Conservation (phyloP, 805 yeast species). For the Pichia californica region DNA sequence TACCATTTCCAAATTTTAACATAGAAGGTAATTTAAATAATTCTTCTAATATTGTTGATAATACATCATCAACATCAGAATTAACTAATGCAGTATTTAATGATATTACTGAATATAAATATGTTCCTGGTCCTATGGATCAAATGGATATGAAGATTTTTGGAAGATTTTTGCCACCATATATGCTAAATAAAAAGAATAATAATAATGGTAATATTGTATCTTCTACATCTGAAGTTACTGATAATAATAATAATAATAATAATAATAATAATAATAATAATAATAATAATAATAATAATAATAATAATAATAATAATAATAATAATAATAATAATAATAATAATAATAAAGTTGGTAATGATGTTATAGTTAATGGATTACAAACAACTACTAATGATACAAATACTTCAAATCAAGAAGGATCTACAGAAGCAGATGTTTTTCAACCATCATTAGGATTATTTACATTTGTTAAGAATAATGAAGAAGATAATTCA, state of each 20-base stretch:
- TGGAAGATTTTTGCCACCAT: slow-evolving; percentile 79
- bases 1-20: not conserved
- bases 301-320: not conserved
- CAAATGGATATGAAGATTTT: slow-evolving; percentile 78
- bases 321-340: no score
- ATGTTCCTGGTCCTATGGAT: slow-evolving; percentile 80
- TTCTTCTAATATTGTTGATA: no score
- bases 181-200: slow-evolving; percentile 47
- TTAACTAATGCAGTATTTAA: not conserved
- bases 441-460: slow-evolving; percentile 8
- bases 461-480: slow-evolving; percentile 5
- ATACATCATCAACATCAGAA: no score
- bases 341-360: not conserved
- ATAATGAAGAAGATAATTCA: not conserved
- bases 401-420: not conserved
- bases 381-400: not conserved
- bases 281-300: not conserved
- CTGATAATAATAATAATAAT: slow-evolving; percentile 4
- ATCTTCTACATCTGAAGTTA: no score
- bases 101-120: slow-evolving; percentile 26
- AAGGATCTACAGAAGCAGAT: not conserved
- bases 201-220: slow-evolving; percentile 8
- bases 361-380: not conserved
- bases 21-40: not conserved
- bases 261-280: not conserved